Percentiles rank a stretch among this genome's conserved stretches.
phyloP scores from a whole-genome alignment of 306 rosid species.

The Heteromeles arbutifolia region DNA sequence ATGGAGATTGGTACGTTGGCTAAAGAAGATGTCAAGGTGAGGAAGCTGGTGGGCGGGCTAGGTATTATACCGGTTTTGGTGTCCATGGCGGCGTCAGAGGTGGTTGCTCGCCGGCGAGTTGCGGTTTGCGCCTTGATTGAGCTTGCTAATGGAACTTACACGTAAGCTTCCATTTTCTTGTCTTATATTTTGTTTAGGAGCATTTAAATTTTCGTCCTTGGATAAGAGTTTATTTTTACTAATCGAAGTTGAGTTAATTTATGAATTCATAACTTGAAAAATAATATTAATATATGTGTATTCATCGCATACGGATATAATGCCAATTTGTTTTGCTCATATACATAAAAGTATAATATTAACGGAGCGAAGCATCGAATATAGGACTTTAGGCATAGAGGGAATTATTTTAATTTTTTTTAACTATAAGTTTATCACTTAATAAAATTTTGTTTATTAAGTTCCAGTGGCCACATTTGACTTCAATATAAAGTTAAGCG shows the following conservation, averaged over 20 bases:
- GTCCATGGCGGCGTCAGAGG: conserved; percentile 51
- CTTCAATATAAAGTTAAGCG: neutral
- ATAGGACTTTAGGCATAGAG: no score
- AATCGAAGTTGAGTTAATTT: neutral
- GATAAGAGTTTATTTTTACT: no score
- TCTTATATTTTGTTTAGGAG: neutral
- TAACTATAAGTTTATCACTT: no score
- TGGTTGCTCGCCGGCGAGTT: conserved; percentile 29
- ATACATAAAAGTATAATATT: no score
- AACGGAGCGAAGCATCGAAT: no score
- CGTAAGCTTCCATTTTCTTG: conserved; percentile 33
- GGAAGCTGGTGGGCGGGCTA: conserved; percentile 67
- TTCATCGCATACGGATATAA: no score
- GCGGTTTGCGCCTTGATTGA: conserved; percentile 53
- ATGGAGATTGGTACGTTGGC: conserved; percentile 56
- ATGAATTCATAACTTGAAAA: neutral
- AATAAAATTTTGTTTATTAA: neutral
- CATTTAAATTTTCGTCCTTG: neutral
- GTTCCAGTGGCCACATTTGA: neutral
- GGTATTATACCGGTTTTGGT: conserved; percentile 85
- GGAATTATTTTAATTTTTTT: no score
- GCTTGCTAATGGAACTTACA: conserved; percentile 73
- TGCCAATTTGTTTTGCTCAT: neutral
- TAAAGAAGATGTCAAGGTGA: conserved; percentile 53
- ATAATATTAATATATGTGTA: neutral